These are phyloP conservation scores for Flaveria floridana DNA, from an alignment of 140 eudicot genomes.

Conservation along the genomic window DNA sequence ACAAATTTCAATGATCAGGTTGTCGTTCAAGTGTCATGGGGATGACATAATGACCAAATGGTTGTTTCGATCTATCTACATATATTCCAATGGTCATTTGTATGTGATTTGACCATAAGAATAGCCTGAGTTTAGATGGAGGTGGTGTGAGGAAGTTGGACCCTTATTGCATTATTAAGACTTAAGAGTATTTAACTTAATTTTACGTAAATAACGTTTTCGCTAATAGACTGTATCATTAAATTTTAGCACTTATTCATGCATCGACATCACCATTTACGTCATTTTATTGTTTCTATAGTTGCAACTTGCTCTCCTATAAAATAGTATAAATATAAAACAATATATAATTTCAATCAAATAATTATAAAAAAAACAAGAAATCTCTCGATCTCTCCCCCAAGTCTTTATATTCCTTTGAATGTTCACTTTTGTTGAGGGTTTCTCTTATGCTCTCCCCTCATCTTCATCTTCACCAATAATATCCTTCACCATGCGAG, in stretches of 20 bases:
- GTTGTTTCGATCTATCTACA: no score
- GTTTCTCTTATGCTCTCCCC: constrained; percentile 28
- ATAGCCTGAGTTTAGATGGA: no score
- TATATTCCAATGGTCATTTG: no score
- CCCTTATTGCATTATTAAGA: background rate
- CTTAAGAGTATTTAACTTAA: background rate
- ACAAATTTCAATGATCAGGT: no score
- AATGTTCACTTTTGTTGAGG: constrained; percentile 25
- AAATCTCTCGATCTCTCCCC: background rate
- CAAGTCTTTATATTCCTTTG: constrained; percentile 31
- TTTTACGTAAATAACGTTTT: background rate
- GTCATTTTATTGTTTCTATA: constrained; percentile 17
- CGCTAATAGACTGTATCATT: background rate
- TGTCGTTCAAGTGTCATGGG: no score
- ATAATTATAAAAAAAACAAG: background rate
- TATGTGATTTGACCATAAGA: no score
- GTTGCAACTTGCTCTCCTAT: constrained; percentile 27
- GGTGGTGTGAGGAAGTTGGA: background rate
- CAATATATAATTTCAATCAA: background rate
- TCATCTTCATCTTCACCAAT: constrained; percentile 16
- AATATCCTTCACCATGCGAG: constrained; percentile 29
- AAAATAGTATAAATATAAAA: background rate
- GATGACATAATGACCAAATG: no score
- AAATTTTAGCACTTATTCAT: background rate
- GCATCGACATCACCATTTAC: constrained; percentile 26